Evolutionary conservation across 208 protist species (phyloP).

Genomic region (Trypanosomatidae sp.): DNA sequence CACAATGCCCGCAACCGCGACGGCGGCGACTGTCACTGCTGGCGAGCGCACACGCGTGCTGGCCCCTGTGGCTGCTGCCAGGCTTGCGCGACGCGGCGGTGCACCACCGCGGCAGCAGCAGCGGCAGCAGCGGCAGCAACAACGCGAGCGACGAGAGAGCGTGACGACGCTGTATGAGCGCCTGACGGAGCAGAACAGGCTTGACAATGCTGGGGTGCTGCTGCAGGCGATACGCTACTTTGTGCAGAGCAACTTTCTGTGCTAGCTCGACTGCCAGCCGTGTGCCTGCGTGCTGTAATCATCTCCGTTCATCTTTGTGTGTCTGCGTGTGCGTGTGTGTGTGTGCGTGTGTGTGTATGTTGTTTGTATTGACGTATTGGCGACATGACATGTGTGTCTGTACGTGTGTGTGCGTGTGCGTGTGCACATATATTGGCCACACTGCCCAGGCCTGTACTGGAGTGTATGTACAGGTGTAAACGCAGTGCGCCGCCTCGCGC

Average conservation of each 20-base stretch:
- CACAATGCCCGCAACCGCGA: too few species aligned
- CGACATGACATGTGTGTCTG: too few species aligned
- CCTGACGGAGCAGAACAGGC: constrained; percentile 47
- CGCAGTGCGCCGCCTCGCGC: too few species aligned
- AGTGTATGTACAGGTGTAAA: too few species aligned
- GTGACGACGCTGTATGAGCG: constrained; percentile 55
- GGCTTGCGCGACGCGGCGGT: constrained; percentile 2
- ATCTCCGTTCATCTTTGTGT: background rate
- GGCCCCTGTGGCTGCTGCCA: constrained; percentile 47
- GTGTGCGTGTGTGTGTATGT: too few species aligned
- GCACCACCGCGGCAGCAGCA: constrained; percentile 7
- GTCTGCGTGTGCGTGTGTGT: background rate
- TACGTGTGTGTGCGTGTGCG: too few species aligned
- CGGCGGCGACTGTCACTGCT: background rate
- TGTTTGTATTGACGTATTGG: too few species aligned
- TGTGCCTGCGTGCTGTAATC: background rate
- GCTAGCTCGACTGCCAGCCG: background rate
- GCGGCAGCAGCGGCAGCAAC: constrained; percentile 6
- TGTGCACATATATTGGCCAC: too few species aligned
- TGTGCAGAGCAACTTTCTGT: constrained; percentile 53
- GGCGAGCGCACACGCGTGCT: constrained; percentile 37
- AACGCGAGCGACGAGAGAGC: too few species aligned
- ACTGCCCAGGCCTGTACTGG: too few species aligned
- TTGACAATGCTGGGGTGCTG: constrained; percentile 57
- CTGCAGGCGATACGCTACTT: constrained; percentile 82